These are phyloP conservation scores for Aspergillus flavus DNA, from an alignment of 2,329 filamentous ascomycete genomes.

Conservation along the genomic window DNA sequence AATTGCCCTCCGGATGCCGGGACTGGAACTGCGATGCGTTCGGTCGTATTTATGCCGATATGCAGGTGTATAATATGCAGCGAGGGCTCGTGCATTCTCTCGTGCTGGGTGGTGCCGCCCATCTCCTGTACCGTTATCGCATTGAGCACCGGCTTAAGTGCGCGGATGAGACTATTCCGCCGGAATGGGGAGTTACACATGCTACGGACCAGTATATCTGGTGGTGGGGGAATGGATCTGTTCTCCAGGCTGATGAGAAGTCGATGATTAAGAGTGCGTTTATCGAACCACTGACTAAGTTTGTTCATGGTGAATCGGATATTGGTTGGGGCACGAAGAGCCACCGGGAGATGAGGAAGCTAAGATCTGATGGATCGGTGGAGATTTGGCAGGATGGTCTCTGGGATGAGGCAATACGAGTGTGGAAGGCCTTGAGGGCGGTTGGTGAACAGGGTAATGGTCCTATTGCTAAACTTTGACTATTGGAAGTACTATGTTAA, in stretches of 20 bases:
- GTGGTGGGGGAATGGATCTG: slow-evolving; percentile 57
- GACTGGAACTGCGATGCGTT: slow-evolving; percentile 55
- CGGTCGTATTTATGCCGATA: slow-evolving; percentile 58
- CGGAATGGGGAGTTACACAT: slow-evolving; percentile 58
- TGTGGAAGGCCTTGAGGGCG: slow-evolving; percentile 47
- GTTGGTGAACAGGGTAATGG: slow-evolving; percentile 16
- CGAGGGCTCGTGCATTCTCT: slow-evolving; percentile 54
- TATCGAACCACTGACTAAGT: slow-evolving; percentile 32
- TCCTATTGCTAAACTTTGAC: slow-evolving; percentile 13
- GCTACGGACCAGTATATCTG: slow-evolving; percentile 57
- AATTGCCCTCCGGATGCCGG: slow-evolving; percentile 42
- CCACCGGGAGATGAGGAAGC: slow-evolving; percentile 44
- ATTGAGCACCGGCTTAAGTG: slow-evolving; percentile 57
- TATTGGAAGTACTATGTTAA: neutral
- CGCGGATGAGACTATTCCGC: slow-evolving; percentile 46
- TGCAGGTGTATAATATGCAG: slow-evolving; percentile 58
- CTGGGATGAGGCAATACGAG: slow-evolving; percentile 50
- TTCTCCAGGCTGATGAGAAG: slow-evolving; percentile 50
- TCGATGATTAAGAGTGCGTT: slow-evolving; percentile 35
- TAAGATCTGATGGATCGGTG: slow-evolving; percentile 50
- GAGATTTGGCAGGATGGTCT: slow-evolving; percentile 50
- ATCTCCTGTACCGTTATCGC: slow-evolving; percentile 55
- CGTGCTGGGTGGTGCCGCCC: slow-evolving; percentile 44
- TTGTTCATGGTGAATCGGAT: slow-evolving; percentile 27
- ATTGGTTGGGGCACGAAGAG: slow-evolving; percentile 29